Conservation (phyloP, 106 monocot species). For the Acorus gramineus region DNA sequence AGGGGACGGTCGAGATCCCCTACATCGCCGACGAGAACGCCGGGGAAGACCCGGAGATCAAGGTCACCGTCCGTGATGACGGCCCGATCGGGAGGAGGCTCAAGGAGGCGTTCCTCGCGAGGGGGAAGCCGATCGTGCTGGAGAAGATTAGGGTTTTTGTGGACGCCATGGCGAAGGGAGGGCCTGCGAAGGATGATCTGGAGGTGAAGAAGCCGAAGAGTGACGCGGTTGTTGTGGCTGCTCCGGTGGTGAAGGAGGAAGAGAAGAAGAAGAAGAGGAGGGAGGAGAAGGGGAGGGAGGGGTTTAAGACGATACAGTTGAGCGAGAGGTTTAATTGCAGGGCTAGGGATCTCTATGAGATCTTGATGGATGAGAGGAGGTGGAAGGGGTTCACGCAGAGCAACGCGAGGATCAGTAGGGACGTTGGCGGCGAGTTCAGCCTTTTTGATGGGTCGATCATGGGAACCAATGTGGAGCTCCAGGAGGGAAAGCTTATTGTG, state of each 20-base stretch:
- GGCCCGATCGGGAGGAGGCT: conserved; percentile 40
- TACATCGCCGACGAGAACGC: conserved; percentile 98
- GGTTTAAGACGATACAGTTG: not conserved
- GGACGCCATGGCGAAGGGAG: conserved; percentile 63
- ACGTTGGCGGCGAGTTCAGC: not conserved
- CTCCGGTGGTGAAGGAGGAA: too few species aligned
- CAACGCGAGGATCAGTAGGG: not conserved
- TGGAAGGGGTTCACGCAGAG: not conserved
- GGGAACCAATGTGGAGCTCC: not conserved
- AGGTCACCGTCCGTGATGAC: conserved; percentile 35
- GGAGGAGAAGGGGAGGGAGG: too few species aligned
- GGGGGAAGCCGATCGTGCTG: conserved; percentile 55
- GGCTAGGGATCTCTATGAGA: not conserved
- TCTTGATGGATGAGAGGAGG: not conserved
- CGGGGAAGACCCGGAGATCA: conserved; percentile 81
- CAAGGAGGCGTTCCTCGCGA: conserved; percentile 66
- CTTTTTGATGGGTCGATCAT: not conserved
- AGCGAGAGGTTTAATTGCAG: not conserved
- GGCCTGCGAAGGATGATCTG: conserved; percentile 81
- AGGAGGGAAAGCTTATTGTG: not conserved
- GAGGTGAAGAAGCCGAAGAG: conserved; percentile 52
- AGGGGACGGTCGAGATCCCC: conserved; percentile 65
- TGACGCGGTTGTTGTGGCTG: too few species aligned
- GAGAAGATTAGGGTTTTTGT: conserved; percentile 67
- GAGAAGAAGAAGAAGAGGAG: too few species aligned